Evolutionary conservation across 768 basidiomycete genomes (phyloP), one percentile per base, ranked within the genome.

Genomic region (Neoboletus magnificus): DNA sequence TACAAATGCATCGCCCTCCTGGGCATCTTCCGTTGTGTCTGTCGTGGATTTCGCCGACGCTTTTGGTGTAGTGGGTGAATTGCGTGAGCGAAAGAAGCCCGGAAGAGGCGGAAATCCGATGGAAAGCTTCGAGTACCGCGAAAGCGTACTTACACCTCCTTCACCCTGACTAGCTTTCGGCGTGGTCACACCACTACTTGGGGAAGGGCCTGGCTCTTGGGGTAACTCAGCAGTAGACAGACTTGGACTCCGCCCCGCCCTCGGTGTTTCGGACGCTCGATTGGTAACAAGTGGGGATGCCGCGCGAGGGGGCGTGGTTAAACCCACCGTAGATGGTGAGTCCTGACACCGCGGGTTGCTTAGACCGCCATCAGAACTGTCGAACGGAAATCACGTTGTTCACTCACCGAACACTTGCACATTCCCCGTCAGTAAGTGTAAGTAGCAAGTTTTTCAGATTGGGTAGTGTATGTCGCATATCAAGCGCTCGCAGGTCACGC

Each of bases 391-490:
- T 30, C 39, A 46, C n/a, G 46, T 11, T 20, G 20, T 44, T 52
- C 51, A 72, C 81, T 68, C 64, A 87, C 86, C 59, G 69, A 33
- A 76, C 61, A 49, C 71, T 73, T 29, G 76, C 72, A 43, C 76
- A 77, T 64, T 85, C 85, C 47, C 86, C 87, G 64, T 85, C 82
- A 51, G 87, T 91, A 60, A 96, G 77, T 12, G 91, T 94, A 30
- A 98, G 80, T 50, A 98, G 71, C 20, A 98, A 78, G 65, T 94
- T 94, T 76, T 97, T 98, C 59, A 99, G 80, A 75, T 99, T 99
- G 40, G 95, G 94, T 29, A 99, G 78, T 4, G 97, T 98, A 69
- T 99, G 95, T 47, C 95, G 83, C 76, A 96, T 86, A 74, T 99
- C 97, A 63, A 96, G 73, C 22, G 93, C 88, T 41, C 88, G 86